Evolutionary conservation across 768 basidiomycete genomes (phyloP).

Genomic region (Tulasnella sp.): DNA sequence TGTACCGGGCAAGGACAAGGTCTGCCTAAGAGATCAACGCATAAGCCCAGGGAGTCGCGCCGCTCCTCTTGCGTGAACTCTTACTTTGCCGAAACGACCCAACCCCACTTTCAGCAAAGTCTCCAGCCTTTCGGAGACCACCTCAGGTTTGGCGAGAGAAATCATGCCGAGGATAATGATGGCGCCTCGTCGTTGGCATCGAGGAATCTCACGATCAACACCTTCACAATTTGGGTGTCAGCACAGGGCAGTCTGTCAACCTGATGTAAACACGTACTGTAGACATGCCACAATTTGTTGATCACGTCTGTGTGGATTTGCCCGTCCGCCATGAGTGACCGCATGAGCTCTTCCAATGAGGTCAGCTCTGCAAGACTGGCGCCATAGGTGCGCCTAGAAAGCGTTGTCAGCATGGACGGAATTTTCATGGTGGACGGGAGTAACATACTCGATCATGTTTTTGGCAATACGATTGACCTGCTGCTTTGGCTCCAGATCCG

Average conservation of each 20-base stretch:
- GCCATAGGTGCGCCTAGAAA: conserved; percentile 73
- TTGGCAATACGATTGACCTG: conserved; percentile 90
- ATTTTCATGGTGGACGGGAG: conserved; percentile 11
- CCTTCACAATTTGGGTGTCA: conserved; percentile 44
- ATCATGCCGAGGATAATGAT: conserved; percentile 98
- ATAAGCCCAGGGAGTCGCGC: neutral
- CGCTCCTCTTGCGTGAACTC: conserved; percentile 17
- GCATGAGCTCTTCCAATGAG: conserved; percentile 93
- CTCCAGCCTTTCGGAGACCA: conserved; percentile 80
- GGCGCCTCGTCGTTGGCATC: conserved; percentile 84
- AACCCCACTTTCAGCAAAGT: conserved; percentile 81
- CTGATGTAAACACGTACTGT: conserved; percentile 55
- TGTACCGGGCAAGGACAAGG: conserved; percentile 85
- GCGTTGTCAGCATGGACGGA: neutral
- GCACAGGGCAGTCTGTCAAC: neutral
- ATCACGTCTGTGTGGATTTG: conserved; percentile 81
- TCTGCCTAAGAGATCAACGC: conserved; percentile 54
- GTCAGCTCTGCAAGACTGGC: conserved; percentile 94
- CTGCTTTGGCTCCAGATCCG: conserved; percentile 70
- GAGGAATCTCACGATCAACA: conserved; percentile 67
- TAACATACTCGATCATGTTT: conserved; percentile 91
- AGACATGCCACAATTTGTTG: conserved; percentile 91
- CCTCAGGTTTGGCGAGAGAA: conserved; percentile 71
- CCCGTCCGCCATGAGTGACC: conserved; percentile 89
- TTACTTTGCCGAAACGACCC: conserved; percentile 76